Percentiles rank a stretch among this genome's conserved stretches.
These are phyloP conservation scores for Cercospora citrullina DNA, from an alignment of 2,329 filamentous ascomycete genomes.

Conservation along the genomic window DNA sequence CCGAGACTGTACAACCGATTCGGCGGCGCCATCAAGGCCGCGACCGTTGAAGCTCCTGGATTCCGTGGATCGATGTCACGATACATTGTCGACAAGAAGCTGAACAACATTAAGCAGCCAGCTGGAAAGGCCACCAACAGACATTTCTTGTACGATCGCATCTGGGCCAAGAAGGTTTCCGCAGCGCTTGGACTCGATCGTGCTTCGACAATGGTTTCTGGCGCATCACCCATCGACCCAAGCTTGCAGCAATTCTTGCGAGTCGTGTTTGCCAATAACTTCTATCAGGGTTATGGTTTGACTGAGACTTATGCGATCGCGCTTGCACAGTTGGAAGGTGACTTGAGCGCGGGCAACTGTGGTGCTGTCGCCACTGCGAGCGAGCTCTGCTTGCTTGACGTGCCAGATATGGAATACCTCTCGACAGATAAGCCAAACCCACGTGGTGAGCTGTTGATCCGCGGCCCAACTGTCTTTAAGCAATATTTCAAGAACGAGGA, in stretches of 20 bases:
- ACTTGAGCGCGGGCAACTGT: slow-evolving; percentile 78
- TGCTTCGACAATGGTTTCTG: slow-evolving; percentile 73
- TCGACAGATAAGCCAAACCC: slow-evolving; percentile 85
- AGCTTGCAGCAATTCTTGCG: slow-evolving; percentile 85
- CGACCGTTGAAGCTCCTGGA: slow-evolving; percentile 76
- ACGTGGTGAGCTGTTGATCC: slow-evolving; percentile 83
- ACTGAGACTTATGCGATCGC: slow-evolving; percentile 88
- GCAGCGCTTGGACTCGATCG: slow-evolving; percentile 79
- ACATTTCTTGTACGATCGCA: slow-evolving; percentile 76
- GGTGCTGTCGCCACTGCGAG: slow-evolving; percentile 66
- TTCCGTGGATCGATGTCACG: slow-evolving; percentile 79
- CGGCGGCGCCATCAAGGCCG: slow-evolving; percentile 74
- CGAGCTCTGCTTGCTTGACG: slow-evolving; percentile 80
- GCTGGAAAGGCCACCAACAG: slow-evolving; percentile 73
- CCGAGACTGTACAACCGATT: slow-evolving; percentile 91
- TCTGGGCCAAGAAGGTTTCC: slow-evolving; percentile 87
- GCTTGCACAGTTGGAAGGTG: slow-evolving; percentile 66
- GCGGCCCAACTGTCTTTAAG: slow-evolving; percentile 75
- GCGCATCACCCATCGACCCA: slow-evolving; percentile 87
- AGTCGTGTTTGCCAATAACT: slow-evolving; percentile 74
- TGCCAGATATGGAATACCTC: slow-evolving; percentile 92
- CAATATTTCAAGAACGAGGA: slow-evolving; percentile 90
- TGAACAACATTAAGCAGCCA: slow-evolving; percentile 66
- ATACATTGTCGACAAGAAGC: slow-evolving; percentile 76
- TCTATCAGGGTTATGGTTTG: slow-evolving; percentile 87